Conservation (phyloP, 2,329 filamentous ascomycete genomes). For the Trichoderma lentiforme region DNA sequence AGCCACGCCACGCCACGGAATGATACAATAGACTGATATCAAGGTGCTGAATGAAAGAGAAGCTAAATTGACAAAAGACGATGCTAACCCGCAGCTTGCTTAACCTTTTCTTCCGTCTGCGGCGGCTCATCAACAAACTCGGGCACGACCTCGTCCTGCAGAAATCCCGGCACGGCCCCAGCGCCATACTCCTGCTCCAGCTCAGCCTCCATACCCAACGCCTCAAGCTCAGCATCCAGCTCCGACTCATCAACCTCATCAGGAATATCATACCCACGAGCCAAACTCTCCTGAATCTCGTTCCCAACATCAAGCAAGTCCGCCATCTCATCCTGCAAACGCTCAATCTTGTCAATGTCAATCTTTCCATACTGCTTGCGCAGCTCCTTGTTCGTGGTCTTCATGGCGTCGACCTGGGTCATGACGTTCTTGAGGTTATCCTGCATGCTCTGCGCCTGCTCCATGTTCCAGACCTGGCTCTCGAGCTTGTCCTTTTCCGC, state of each 20-base stretch:
- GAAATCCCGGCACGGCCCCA: conserved; percentile 72
- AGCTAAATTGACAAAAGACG: background rate
- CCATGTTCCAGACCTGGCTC: conserved; percentile 97
- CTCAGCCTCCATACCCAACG: conserved; percentile 90
- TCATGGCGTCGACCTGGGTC: conserved; percentile 97
- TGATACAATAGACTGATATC: background rate
- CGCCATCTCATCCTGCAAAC: conserved; percentile 98
- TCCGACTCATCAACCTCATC: conserved; percentile 97
- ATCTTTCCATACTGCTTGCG: conserved; percentile 95
- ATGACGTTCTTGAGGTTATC: conserved; percentile 98
- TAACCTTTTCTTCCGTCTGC: conserved; percentile 67
- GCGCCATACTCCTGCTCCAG: conserved; percentile 64
- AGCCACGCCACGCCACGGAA: background rate
- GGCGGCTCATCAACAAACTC: conserved; percentile 93
- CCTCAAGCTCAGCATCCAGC: conserved; percentile 93
- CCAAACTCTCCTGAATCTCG: conserved; percentile 94
- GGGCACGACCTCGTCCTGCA: conserved; percentile 82
- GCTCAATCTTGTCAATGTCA: conserved; percentile 95
- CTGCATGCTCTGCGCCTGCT: conserved; percentile 97
- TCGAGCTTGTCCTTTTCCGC: conserved; percentile 89
- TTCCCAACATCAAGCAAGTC: conserved; percentile 97
- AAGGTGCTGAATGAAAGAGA: background rate
- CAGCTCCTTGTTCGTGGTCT: conserved; percentile 91
- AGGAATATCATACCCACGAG: conserved; percentile 86
- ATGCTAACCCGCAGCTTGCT: conserved; percentile 65